phyloP scores from a whole-genome alignment of 2,329 filamentous ascomycete species.

The Alternaria postmessia region DNA sequence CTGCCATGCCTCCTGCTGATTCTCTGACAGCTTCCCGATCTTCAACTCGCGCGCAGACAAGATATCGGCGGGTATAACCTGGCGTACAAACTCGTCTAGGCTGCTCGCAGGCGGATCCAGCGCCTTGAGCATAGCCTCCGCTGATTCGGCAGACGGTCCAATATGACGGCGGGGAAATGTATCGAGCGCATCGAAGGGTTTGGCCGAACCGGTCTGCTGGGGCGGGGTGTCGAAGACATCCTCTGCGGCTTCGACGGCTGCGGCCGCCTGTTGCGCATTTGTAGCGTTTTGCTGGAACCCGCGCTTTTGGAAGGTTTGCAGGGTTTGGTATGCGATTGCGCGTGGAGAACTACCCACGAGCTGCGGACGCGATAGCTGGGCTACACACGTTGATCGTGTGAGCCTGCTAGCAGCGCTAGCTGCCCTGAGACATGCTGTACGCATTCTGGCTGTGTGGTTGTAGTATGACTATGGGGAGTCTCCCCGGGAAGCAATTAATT shows the following conservation, averaged over 20 bases:
- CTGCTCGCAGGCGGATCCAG: slow-evolving; percentile 76
- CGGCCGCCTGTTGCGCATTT: slow-evolving; percentile 26
- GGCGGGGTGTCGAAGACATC: slow-evolving; percentile 43
- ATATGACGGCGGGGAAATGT: slow-evolving; percentile 86
- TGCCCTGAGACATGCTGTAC: slow-evolving; percentile 43
- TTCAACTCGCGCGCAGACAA: slow-evolving; percentile 71
- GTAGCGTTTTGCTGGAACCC: slow-evolving; percentile 35
- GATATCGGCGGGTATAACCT: slow-evolving; percentile 84
- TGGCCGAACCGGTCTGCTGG: slow-evolving; percentile 25
- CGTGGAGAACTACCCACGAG: slow-evolving; percentile 27
- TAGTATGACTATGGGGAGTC: slow-evolving; percentile 4
- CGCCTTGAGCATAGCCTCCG: slow-evolving; percentile 78
- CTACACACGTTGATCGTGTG: slow-evolving; percentile 29
- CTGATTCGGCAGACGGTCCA: slow-evolving; percentile 75
- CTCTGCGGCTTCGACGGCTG: slow-evolving; percentile 34
- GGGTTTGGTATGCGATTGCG: slow-evolving; percentile 24
- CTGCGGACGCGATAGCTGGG: slow-evolving; percentile 33
- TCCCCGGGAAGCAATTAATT: not conserved
- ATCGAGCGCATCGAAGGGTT: slow-evolving; percentile 59
- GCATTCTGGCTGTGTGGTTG: slow-evolving; percentile 33
- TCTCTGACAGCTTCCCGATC: slow-evolving; percentile 55
- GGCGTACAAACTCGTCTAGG: slow-evolving; percentile 82
- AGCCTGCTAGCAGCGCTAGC: slow-evolving; percentile 40
- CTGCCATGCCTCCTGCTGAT: slow-evolving; percentile 54
- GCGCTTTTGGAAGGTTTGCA: slow-evolving; percentile 27